Evolutionary conservation across 805 yeast genomes (phyloP).

Genomic region (Monosporozyma solicola): DNA sequence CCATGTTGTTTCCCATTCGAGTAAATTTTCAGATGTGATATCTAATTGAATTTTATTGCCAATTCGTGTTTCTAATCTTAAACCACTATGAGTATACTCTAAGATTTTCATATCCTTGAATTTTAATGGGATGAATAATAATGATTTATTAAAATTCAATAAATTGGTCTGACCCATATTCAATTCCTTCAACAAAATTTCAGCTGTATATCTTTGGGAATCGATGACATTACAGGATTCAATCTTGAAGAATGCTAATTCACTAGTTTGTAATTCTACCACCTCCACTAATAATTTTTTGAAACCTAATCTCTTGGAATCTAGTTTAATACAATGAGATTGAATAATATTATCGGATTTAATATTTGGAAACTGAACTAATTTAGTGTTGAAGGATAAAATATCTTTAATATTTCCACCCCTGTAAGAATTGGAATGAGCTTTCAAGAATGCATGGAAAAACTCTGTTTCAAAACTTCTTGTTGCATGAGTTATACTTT

Average conservation of each 20-base stretch:
- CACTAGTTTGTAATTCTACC: slow-evolving; percentile 19
- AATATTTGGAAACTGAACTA: slow-evolving; percentile 11
- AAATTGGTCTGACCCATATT: slow-evolving; percentile 7
- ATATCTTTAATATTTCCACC: slow-evolving; percentile 21
- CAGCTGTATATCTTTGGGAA: slow-evolving; percentile 5
- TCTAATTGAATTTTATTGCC: slow-evolving; percentile 16
- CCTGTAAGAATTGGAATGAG: slow-evolving; percentile 7
- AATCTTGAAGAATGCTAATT: slow-evolving; percentile 21
- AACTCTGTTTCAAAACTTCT: slow-evolving; percentile 4
- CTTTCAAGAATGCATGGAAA: slow-evolving; percentile 3
- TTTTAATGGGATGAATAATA: slow-evolving; percentile 22
- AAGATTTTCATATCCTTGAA: slow-evolving; percentile 16
- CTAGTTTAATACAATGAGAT: slow-evolving; percentile 18
- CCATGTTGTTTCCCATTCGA: slow-evolving; percentile 25
- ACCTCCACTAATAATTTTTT: slow-evolving; percentile 18
- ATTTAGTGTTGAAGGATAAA: slow-evolving; percentile 12
- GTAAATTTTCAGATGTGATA: slow-evolving; percentile 15
- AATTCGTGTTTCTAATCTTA: slow-evolving; percentile 14
- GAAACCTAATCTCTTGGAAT: slow-evolving; percentile 11
- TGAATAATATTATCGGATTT: slow-evolving; percentile 10
- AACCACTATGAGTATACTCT: slow-evolving; percentile 4
- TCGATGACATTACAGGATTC: slow-evolving; percentile 11
- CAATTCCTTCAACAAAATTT: slow-evolving; percentile 10
- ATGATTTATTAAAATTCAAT: slow-evolving; percentile 19
- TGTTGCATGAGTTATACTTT: slow-evolving; percentile 1